Conservation (phyloP, 2,329 filamentous ascomycete genomes). For the Ophiostoma ips region DNA sequence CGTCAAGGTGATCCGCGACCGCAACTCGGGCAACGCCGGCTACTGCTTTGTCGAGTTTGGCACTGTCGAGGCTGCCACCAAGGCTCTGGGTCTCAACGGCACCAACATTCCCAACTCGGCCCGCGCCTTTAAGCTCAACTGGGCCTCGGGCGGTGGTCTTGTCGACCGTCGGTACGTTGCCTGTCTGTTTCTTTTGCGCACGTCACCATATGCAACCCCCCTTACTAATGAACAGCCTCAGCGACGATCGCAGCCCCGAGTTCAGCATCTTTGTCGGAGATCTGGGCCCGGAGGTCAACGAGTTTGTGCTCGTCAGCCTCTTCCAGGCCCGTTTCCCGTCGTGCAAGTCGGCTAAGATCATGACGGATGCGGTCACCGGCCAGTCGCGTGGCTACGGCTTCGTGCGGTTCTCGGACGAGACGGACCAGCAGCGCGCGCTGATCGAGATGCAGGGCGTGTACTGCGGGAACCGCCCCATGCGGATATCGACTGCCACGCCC, state of each 20-base stretch:
- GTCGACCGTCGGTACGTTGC: constrained; percentile 73
- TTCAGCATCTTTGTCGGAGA: constrained; percentile 97
- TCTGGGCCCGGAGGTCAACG: constrained; percentile 94
- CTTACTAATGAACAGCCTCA: constrained; percentile 21
- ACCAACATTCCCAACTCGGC: constrained; percentile 84
- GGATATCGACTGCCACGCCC: constrained; percentile 91
- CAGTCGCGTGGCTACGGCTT: constrained; percentile 98
- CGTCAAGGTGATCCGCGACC: constrained; percentile 99
- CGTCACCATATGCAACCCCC: not conserved
- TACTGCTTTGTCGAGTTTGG: constrained; percentile 97
- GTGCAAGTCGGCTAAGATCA: constrained; percentile 99
- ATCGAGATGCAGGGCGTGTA: constrained; percentile 99
- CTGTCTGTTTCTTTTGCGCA: not conserved
- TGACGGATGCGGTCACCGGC: constrained; percentile 96
- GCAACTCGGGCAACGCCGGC: constrained; percentile 94
- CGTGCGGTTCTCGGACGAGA: constrained; percentile 90
- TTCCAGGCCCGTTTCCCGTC: constrained; percentile 94
- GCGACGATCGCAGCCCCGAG: constrained; percentile 91
- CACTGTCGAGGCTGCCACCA: constrained; percentile 69
- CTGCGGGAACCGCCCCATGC: constrained; percentile 96
- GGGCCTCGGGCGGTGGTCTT: constrained; percentile 91
- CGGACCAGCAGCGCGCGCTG: constrained; percentile 88
- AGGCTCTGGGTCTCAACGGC: constrained; percentile 83
- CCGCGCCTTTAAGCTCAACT: constrained; percentile 97
- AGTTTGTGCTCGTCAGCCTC: constrained; percentile 91